Evolutionary conservation across 371 early-diverging fungal genomes (phyloP), one percentile per base, ranked within the genome.

Genomic region (Actinomortierella ambigua): DNA sequence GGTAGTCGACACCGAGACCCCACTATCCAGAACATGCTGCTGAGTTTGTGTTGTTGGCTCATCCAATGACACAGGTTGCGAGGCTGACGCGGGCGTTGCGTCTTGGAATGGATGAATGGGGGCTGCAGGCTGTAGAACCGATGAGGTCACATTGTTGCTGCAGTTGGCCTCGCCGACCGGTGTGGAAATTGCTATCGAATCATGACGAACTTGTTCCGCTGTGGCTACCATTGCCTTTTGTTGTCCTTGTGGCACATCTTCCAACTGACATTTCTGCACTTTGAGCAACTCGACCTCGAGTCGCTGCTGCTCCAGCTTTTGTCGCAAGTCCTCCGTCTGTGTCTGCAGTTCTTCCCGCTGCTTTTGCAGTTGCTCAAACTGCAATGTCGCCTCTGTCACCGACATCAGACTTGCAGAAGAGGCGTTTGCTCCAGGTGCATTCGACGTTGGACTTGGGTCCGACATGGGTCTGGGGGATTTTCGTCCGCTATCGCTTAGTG

Each of bases 381-480:
- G 34, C 7, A 34, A 4, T 34, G 34, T 34, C 11, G 34, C 34
- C 11, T 34, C 34, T 34, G 34, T 34, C 34, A 34, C 34, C 11
- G 34, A 34, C 34, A 34, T 34, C 11, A 34, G 34, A 11, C 34
- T 34, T 6, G 34, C 34, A 11, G 34, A 34, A 6, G 34, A 6
- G 11, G 4, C 11, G 11, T 34, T 34, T 34, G 34, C 34, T 34
- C 34, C 34, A 34, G 34, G 34, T 34, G 34, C 34, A 28, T 65
- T 71, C 18, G 73, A 59, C 1, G 62, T 54, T 13, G 71, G 71
- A 48, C 71, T 71, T 2, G 71, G 71, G 22, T 71, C 71, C 0
- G 71, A 71, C 71, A 71, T 71, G n/a, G 71, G 71, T 22, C 71
- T 53, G 1, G 71, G 71, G 3, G 71, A 71, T 49, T 55, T 47